phyloP scores from a whole-genome alignment of 352 stramenopile genomes.

The Globisporangium iwayamae region DNA sequence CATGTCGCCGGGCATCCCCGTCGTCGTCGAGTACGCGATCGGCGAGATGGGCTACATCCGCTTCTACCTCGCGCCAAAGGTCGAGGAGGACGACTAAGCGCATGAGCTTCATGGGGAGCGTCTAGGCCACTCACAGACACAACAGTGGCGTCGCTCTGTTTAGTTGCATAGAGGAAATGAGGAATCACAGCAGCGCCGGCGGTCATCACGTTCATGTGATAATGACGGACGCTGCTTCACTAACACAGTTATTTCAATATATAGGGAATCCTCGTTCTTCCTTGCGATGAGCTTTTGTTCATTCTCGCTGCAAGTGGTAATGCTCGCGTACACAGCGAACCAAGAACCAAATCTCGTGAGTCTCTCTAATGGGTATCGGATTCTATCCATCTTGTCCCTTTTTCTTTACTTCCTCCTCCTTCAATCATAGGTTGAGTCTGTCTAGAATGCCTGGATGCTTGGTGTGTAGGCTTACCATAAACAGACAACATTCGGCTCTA shows the following conservation, averaged over 20 bases:
- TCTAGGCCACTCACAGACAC: neutral
- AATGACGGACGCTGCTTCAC: neutral
- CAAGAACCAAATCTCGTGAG: neutral
- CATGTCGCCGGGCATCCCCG: slow-evolving; percentile 96
- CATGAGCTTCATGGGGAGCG: neutral
- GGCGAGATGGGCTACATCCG: slow-evolving; percentile 96
- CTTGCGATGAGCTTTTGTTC: neutral
- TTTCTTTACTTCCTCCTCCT: neutral
- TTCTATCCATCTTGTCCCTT: no score
- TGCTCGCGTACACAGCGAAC: neutral
- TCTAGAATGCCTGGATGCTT: no score
- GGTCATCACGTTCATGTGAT: neutral
- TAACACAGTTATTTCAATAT: slow-evolving; percentile 1
- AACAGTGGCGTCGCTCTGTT: neutral
- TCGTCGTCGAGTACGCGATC: slow-evolving; percentile 99
- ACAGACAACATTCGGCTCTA: no score
- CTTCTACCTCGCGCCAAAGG: slow-evolving; percentile 99
- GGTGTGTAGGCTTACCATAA: no score
- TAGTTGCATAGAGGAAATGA: slow-evolving; percentile 9
- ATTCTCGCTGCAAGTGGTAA: neutral
- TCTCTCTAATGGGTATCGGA: neutral
- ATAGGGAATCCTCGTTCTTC: neutral
- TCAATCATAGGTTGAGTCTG: no score
- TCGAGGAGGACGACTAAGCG: slow-evolving; percentile 95
- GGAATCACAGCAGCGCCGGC: neutral